phyloP scores from a whole-genome alignment of 1,284 basidiomycete genomes.

The Apiotrichum laibachii region DNA sequence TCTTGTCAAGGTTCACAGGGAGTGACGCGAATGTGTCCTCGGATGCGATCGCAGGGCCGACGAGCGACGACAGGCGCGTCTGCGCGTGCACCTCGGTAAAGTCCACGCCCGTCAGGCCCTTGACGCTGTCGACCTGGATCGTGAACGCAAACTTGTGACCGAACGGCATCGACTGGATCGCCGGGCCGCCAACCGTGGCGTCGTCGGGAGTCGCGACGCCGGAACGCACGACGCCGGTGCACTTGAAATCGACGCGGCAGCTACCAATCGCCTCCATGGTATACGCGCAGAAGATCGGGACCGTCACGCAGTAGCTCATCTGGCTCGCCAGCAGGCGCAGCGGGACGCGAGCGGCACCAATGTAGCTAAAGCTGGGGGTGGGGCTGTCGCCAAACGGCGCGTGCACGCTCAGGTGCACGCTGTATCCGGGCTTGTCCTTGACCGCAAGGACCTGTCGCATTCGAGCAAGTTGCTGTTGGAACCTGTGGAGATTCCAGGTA shows the following conservation, averaged over 20 bases:
- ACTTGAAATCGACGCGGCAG: slow-evolving; percentile 64
- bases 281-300: slow-evolving; percentile 87
- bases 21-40: slow-evolving; percentile 80
- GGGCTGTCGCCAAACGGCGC: slow-evolving; percentile 88
- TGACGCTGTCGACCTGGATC: slow-evolving; percentile 76
- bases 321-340: slow-evolving; percentile 75
- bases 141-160: slow-evolving; percentile 79
- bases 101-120: slow-evolving; percentile 78
- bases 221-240: slow-evolving; percentile 18
- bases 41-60: slow-evolving; percentile 64
- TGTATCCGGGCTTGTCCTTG: slow-evolving; percentile 86
- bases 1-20: slow-evolving; percentile 68
- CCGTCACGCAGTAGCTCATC: slow-evolving; percentile 67
- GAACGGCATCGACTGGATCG: slow-evolving; percentile 52
- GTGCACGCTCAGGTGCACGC: slow-evolving; percentile 86
- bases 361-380: slow-evolving; percentile 81
- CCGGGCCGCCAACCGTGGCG: slow-evolving; percentile 6
- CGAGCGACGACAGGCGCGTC: slow-evolving; percentile 73
- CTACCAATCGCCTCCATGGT: slow-evolving; percentile 91
- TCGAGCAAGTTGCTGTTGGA: slow-evolving; percentile 81
- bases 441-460: slow-evolving; percentile 95
- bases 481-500: slow-evolving; percentile 82
- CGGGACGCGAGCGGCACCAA: slow-evolving; percentile 81
- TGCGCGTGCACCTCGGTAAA: slow-evolving; percentile 80
- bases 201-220: slow-evolving; percentile 41